A percentile compares a stretch with the other conserved stretches of the same genome.
phyloP scores from a whole-genome alignment of 306 rosid species.

The Rosa multiflora region DNA sequence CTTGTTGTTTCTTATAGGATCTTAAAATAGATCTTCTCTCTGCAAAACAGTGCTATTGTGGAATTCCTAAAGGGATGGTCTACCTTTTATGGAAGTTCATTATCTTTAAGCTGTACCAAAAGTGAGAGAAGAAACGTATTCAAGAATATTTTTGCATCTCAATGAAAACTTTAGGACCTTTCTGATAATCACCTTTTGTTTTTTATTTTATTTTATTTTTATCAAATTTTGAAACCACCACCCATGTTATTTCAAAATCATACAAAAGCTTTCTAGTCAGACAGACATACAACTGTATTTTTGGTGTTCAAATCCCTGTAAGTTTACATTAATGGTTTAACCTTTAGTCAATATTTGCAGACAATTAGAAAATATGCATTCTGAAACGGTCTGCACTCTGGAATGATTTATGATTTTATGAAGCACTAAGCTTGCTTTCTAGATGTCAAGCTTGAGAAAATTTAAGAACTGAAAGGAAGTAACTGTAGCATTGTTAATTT shows the following conservation, averaged over 20 bases:
- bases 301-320: neutral
- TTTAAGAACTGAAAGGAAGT: neutral
- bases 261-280: neutral
- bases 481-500: neutral
- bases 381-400: neutral
- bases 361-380: neutral
- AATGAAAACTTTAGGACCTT: neutral
- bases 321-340: neutral
- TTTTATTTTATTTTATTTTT: neutral
- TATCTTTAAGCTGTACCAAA: neutral
- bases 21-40: neutral
- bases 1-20: neutral
- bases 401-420: neutral
- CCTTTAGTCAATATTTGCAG: neutral
- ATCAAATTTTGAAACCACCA: neutral
- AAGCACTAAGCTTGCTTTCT: neutral
- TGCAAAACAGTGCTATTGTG: neutral
- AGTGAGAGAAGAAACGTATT: neutral
- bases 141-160: neutral
- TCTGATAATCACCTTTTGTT: neutral
- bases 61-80: neutral
- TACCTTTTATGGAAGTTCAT: neutral
- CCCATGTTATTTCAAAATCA: neutral
- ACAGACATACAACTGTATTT: neutral
- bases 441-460: conserved; percentile 5